Conservation (phyloP, 345 rosid genomes). For the Eucalyptus pauciflora region DNA sequence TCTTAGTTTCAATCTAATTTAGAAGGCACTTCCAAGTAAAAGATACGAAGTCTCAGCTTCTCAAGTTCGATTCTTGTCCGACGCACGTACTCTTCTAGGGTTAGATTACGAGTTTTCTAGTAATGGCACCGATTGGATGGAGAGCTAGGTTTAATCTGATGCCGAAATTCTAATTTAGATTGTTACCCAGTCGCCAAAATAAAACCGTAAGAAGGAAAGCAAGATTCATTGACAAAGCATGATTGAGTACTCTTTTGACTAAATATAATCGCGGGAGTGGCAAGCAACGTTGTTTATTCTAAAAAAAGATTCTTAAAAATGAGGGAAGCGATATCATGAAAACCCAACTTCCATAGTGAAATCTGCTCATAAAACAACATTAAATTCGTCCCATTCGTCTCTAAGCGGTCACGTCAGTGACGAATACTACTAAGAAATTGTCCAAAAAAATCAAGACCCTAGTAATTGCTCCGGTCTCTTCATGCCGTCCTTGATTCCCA, state of each 20-base stretch:
- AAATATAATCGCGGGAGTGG: neutral
- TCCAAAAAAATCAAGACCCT: neutral
- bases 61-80: neutral
- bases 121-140: neutral
- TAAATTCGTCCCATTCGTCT: neutral
- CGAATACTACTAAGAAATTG: neutral
- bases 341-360: neutral
- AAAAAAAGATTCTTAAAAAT: neutral
- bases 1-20: neutral
- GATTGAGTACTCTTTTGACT: neutral
- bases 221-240: neutral
- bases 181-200: neutral
- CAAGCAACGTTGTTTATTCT: neutral
- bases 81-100: neutral
- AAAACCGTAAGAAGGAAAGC: neutral
- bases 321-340: neutral
- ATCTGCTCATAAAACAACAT: neutral
- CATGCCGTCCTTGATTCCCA: slow-evolving; percentile 28
- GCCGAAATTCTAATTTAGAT: neutral
- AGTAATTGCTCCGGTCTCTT: slow-evolving; percentile 20
- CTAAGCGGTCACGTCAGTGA: neutral
- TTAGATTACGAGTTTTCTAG: neutral
- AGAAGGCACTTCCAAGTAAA: neutral
- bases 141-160: neutral
- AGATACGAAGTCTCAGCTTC: neutral